Evolutionary conservation across 768 basidiomycete species (phyloP).

Genomic region (Mycena galericulata): DNA sequence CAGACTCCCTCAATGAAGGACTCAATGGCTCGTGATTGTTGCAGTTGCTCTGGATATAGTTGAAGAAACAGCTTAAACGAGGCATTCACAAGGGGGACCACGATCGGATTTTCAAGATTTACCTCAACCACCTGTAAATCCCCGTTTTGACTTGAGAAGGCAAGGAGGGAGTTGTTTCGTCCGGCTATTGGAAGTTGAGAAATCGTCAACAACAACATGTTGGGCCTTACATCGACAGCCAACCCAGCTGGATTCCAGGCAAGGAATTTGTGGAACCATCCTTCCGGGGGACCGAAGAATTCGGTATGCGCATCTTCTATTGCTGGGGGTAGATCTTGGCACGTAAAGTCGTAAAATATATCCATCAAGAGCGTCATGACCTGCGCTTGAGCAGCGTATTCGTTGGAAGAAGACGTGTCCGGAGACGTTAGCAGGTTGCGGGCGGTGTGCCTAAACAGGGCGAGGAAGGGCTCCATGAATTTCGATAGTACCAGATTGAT

Average conservation of each 20-base stretch:
- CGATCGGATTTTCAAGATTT: slow-evolving; percentile 37
- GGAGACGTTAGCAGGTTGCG: slow-evolving; percentile 60
- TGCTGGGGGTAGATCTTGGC: slow-evolving; percentile 94
- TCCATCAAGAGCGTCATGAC: slow-evolving; percentile 84
- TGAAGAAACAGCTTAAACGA: slow-evolving; percentile 78
- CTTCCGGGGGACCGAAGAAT: slow-evolving; percentile 79
- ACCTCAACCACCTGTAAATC: slow-evolving; percentile 94
- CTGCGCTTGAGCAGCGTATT: slow-evolving; percentile 70
- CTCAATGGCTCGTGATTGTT: slow-evolving; percentile 71
- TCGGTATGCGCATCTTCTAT: slow-evolving; percentile 89
- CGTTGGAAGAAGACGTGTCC: slow-evolving; percentile 48
- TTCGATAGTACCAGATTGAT: slow-evolving; percentile 91
- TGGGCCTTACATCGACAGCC: slow-evolving; percentile 72
- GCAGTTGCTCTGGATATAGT: slow-evolving; percentile 83
- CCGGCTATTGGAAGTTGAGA: slow-evolving; percentile 59
- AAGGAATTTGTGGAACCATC: slow-evolving; percentile 86
- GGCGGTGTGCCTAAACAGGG: slow-evolving; percentile 80
- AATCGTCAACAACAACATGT: slow-evolving; percentile 9
- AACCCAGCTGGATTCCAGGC: slow-evolving; percentile 81
- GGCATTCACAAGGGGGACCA: neutral
- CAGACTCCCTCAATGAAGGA: slow-evolving; percentile 91
- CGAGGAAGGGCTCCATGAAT: slow-evolving; percentile 88
- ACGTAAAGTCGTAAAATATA: slow-evolving; percentile 93
- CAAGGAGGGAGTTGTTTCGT: slow-evolving; percentile 86
- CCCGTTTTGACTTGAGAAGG: slow-evolving; percentile 91